Evolutionary conservation across 2,329 filamentous ascomycete species (phyloP), one percentile per base, ranked within the genome.

Genomic region (Torrubiella hemipterigena): DNA sequence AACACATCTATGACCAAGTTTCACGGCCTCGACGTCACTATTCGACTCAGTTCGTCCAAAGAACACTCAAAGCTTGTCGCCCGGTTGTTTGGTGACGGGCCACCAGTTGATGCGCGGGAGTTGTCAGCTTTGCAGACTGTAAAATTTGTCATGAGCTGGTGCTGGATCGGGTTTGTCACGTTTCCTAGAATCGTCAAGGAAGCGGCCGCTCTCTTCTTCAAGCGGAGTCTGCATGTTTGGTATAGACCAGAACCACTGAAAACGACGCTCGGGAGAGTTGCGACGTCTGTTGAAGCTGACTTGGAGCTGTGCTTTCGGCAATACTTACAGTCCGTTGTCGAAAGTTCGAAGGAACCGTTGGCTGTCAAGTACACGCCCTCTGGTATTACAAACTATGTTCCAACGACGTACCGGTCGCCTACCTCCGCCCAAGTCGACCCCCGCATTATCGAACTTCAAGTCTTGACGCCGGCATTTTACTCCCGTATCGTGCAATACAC

Each of bases 391-490:
- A 11, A 24, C 6, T 12, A 6, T 6, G n/a, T n/a, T n/a, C n/a
- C n/a, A n/a, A n/a, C n/a, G n/a, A n/a, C n/a, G n/a, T n/a, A n/a
- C n/a, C n/a, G n/a, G n/a, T 65, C 60, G 5, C 35, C 44, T 5
- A 30, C 41, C 3, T 36, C 37, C 3, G 52, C 62, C 15, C 50
- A 62, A 1, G 15, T 80, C 6, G 67, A 69, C 26, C 54, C 82
- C 29, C 66, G 65, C 32, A 56, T 82, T 5, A n/a, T n/a, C n/a
- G n/a, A n/a, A n/a, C n/a, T n/a, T n/a, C n/a, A n/a, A n/a, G n/a
- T n/a, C n/a, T 49, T 79, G 14, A 77, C 73, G 0, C 77, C 79
- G 1, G 59, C 56, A 0, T 84, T 84, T 45, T 84, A 84, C 54
- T 64, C 69, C 10, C 66, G 76, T 17, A 74, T 82, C 29, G 61